Percentiles rank a stretch among this genome's conserved stretches.
These are phyloP conservation scores for Alternaria ethzedia DNA, from an alignment of 2,329 filamentous ascomycete genomes.

Conservation along the genomic window DNA sequence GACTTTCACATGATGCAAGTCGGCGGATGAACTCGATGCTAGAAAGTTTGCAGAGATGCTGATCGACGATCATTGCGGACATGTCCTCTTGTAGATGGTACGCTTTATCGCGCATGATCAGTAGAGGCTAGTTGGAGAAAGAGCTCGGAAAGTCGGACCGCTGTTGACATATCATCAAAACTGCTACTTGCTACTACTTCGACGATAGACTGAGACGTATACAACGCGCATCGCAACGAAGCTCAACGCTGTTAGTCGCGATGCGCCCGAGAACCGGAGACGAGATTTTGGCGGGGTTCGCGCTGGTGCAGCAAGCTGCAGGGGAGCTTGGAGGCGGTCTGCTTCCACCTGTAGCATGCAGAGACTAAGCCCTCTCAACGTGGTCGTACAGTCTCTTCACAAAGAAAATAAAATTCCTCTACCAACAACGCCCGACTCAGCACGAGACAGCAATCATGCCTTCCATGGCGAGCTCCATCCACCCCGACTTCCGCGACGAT, in stretches of 20 bases:
- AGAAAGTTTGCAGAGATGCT: neutral
- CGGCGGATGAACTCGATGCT: neutral
- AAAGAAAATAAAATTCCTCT: neutral
- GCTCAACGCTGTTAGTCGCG: neutral
- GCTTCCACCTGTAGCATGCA: neutral
- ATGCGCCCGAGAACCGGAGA: neutral
- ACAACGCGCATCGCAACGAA: neutral
- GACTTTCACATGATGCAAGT: neutral
- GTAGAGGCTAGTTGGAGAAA: neutral
- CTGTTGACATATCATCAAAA: too few species aligned
- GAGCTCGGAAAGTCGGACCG: neutral
- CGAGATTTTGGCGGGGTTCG: neutral
- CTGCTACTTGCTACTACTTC: too few species aligned
- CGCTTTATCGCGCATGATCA: neutral
- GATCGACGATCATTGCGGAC: neutral
- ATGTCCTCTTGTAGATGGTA: neutral
- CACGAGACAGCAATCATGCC: neutral
- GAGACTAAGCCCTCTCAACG: neutral
- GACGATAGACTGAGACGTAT: too few species aligned
- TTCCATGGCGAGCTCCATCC: neutral
- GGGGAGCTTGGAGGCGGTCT: neutral
- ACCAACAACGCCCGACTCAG: neutral
- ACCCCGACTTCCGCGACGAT: neutral
- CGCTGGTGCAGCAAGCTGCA: neutral
- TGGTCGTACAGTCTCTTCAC: neutral